These are phyloP conservation scores for Leccinum griseonigrum DNA, from an alignment of 1,284 basidiomycete species.

Conservation along the genomic window DNA sequence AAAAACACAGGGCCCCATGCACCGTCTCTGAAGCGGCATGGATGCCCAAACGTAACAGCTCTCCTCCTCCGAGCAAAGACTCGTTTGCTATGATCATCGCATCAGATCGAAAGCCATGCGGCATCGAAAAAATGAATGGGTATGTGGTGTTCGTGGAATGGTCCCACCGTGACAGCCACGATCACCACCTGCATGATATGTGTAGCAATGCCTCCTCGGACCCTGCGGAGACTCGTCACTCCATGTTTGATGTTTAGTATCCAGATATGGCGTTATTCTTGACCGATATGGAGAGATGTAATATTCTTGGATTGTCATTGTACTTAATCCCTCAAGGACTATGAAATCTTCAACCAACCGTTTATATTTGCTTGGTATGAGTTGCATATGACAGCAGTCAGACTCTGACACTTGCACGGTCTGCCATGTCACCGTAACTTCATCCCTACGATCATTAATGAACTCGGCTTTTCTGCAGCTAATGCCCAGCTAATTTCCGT, in stretches of 20 bases:
- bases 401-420: background rate
- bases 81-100: too few species aligned
- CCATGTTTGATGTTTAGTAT: background rate
- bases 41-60: too few species aligned
- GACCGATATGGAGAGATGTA: background rate
- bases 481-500: background rate
- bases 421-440: background rate
- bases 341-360: background rate
- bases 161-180: background rate
- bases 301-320: background rate
- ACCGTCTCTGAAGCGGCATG: too few species aligned
- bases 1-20: too few species aligned
- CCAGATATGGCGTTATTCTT: background rate
- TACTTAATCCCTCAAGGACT: background rate
- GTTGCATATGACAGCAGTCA: too few species aligned
- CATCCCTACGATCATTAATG: background rate
- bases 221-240: background rate
- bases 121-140: slow-evolving; percentile 34
- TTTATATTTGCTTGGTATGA: background rate
- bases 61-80: too few species aligned
- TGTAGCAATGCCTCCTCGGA: background rate
- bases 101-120: slow-evolving; percentile 10
- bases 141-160: slow-evolving; percentile 13
- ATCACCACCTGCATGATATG: background rate
- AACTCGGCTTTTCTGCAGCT: background rate